Percentiles rank a stretch among this genome's conserved stretches.
Conservation (phyloP, 768 basidiomycete genomes). For the Rhizopogon vulgaris region DNA sequence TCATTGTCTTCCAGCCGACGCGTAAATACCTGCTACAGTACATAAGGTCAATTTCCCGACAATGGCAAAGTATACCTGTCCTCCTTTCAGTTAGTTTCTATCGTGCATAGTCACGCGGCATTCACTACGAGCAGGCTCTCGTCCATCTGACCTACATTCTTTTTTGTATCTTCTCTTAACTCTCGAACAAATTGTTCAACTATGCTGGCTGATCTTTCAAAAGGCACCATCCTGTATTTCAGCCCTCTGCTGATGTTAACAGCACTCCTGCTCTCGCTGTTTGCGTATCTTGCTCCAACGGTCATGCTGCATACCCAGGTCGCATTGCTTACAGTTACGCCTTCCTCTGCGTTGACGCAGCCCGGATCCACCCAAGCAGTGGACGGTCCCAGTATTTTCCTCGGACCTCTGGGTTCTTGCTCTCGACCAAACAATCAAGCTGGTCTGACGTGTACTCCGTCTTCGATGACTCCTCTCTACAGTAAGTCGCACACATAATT, state of each 20-base stretch:
- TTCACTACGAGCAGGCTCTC: conserved; percentile 1
- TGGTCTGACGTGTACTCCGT: conserved; percentile 46
- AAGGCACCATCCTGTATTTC: conserved; percentile 60
- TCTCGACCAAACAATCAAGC: conserved; percentile 43
- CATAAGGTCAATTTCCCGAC: not conserved
- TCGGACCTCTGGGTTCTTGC: conserved; percentile 72
- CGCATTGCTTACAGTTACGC: conserved; percentile 57
- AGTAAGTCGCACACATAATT: conserved; percentile 35
- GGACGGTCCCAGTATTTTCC: conserved; percentile 64
- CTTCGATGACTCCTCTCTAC: conserved; percentile 53
- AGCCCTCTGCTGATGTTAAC: conserved; percentile 62
- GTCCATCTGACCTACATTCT: not conserved
- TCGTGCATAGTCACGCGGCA: not conserved
- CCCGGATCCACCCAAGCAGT: conserved; percentile 26
- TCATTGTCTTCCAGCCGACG: not conserved
- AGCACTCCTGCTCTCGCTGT: conserved; percentile 56
- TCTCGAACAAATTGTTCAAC: conserved; percentile 3
- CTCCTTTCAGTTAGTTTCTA: not conserved
- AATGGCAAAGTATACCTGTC: not conserved
- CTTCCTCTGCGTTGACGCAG: conserved; percentile 40
- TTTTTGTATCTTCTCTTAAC: not conserved
- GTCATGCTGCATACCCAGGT: conserved; percentile 56
- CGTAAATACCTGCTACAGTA: not conserved
- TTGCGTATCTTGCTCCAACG: conserved; percentile 64
- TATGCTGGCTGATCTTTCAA: conserved; percentile 72